A percentile compares a stretch with the other conserved stretches of the same genome.
Conservation (phyloP, 2,329 filamentous ascomycete genomes). For the Neofusicoccum kwambonambiense region DNA sequence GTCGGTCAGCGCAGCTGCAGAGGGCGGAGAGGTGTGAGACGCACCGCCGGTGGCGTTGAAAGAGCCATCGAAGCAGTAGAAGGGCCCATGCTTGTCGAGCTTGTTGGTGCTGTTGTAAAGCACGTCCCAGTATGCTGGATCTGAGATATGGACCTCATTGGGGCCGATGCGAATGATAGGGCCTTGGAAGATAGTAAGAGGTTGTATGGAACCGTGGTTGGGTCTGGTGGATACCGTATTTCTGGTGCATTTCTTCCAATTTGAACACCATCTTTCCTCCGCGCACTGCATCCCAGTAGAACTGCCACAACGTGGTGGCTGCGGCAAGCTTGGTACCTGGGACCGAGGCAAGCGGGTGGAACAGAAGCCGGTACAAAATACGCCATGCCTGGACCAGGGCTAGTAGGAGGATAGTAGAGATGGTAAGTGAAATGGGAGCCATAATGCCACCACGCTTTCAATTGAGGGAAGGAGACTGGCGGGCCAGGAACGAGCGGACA, state of each 20-base stretch:
- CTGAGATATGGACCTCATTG: conserved; percentile 30
- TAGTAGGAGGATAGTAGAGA: not conserved
- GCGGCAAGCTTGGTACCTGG: conserved; percentile 24
- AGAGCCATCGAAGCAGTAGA: not conserved
- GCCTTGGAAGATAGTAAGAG: conserved; percentile 20
- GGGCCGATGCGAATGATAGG: conserved; percentile 35
- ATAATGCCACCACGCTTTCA: not conserved
- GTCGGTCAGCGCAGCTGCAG: not conserved
- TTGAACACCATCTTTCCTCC: conserved; percentile 21
- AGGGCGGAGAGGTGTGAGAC: too few species aligned
- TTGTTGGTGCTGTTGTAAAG: conserved; percentile 2
- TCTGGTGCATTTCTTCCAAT: conserved; percentile 27
- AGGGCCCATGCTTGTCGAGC: conserved; percentile 16
- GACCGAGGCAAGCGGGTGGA: conserved; percentile 23
- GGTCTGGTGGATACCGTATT: conserved; percentile 21
- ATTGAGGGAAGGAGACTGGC: too few species aligned
- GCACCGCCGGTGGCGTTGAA: not conserved
- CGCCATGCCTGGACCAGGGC: not conserved
- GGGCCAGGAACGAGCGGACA: too few species aligned
- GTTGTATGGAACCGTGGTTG: not conserved
- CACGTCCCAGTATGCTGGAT: conserved; percentile 27
- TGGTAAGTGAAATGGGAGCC: not conserved
- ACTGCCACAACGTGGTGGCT: conserved; percentile 24
- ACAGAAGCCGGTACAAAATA: not conserved
- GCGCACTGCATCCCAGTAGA: conserved; percentile 27